Percentiles rank a stretch among this genome's conserved stretches.
These are phyloP conservation scores for Acanthamoeba divionensis DNA, from an alignment of 208 protist genomes.

Conservation along the genomic window DNA sequence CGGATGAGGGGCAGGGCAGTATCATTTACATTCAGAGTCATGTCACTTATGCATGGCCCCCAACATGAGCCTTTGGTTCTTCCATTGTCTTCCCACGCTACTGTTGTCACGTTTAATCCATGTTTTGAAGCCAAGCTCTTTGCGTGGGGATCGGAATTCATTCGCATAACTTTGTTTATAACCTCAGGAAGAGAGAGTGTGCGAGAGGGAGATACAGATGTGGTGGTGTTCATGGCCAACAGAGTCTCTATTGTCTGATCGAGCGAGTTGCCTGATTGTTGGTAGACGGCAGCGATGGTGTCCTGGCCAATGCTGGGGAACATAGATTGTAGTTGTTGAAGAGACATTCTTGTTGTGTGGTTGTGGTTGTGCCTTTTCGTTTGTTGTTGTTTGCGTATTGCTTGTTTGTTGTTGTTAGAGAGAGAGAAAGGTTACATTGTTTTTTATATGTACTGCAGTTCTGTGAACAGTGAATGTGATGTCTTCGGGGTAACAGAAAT, in stretches of 20 bases:
- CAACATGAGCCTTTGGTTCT: conserved; percentile 40
- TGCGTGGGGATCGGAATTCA: neutral
- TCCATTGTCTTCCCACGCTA: conserved; percentile 38
- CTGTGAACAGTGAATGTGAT: too few relatives aligned
- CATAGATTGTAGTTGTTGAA: conserved; percentile 4
- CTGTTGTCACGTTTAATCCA: neutral
- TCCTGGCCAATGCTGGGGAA: neutral
- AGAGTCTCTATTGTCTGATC: neutral
- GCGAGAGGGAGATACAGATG: neutral
- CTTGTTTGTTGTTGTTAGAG: too few relatives aligned
- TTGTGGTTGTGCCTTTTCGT: too few relatives aligned
- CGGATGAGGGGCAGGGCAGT: conserved; percentile 22
- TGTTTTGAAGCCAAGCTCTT: neutral
- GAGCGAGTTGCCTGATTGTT: neutral
- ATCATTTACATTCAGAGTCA: conserved; percentile 44
- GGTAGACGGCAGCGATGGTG: neutral
- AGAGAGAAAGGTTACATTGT: too few relatives aligned
- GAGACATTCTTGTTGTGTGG: too few relatives aligned
- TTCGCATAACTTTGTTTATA: neutral
- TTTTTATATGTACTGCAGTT: too few relatives aligned
- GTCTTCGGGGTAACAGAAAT: too few relatives aligned
- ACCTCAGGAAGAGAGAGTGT: neutral
- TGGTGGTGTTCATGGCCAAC: neutral
- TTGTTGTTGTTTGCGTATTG: too few relatives aligned
- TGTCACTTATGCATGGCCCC: conserved; percentile 57